Evolutionary conservation across 2,329 filamentous ascomycete species (phyloP), one percentile per base, ranked within the genome.

Genomic region (Parascedosporium putredinis): DNA sequence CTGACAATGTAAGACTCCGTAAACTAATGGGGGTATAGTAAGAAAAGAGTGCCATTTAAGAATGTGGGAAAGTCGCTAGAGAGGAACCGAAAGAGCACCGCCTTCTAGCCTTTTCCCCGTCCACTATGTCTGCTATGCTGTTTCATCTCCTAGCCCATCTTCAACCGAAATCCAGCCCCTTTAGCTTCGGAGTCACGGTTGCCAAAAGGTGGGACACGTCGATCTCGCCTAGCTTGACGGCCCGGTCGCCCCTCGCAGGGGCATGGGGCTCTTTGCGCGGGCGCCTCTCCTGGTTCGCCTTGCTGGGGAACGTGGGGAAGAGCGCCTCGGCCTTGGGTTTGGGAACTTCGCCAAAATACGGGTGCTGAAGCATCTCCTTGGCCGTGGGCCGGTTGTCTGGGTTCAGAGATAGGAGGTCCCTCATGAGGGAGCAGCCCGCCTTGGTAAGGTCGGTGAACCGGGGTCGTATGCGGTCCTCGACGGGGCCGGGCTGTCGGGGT

Each of bases 221-320:
- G 9, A 76, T 69, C 2, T 71, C 68, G 0, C 74, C 72, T 3
- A 81, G 57, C 4, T 73, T 69, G 1, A 75, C 71, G 51, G 78
- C 78, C 27, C 27, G 27, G 47, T 85, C 81, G 0, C 89, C 90
- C 27, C 91, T 74, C 34, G 78, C 79, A 0, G 93, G 93, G 5
- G 93, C 93, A 64, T 89, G 83, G 1, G 93, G 93, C 53, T 82
- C 80, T n/a, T 36, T 23, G 52, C 78, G 73, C 33, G 79, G 73
- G 55, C 87, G 73, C 60, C 83, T 84, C 72, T 98, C 93, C 71
- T 93, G 86, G 1, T 89, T 88, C 0, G 93, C 93, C 66, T 95
- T 96, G 58, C 86, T 93, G 0, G 93, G 93, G 63, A 97, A 98
- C 0, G 93, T 97, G 2, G 93, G 93, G 62, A 98, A 97, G 83